These are phyloP conservation scores for Paraphoma chrysanthemicola DNA, from an alignment of 2,329 filamentous ascomycete species.

Conservation along the genomic window DNA sequence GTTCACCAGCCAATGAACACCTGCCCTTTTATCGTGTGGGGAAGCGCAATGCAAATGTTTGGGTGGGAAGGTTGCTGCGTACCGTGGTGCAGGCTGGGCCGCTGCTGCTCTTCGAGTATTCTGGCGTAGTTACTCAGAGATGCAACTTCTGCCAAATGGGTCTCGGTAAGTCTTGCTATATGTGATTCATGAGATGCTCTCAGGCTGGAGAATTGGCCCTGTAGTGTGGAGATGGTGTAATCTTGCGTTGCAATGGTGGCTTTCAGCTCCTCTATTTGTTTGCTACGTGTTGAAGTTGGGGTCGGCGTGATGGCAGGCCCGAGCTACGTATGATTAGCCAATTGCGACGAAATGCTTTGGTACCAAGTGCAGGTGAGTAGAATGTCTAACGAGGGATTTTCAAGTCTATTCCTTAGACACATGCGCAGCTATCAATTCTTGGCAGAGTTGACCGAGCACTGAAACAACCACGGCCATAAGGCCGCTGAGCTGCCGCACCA, in stretches of 20 bases:
- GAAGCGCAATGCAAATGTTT: slow-evolving; percentile 3
- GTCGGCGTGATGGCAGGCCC: slow-evolving; percentile 18
- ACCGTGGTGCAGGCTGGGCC: slow-evolving; percentile 39
- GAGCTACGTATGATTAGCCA: slow-evolving; percentile 26
- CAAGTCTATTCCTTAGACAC: not conserved
- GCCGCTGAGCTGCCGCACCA: not conserved
- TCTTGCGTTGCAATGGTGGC: slow-evolving; percentile 40
- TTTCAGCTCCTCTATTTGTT: slow-evolving; percentile 36
- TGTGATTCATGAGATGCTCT: slow-evolving; percentile 50
- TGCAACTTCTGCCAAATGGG: slow-evolving; percentile 51
- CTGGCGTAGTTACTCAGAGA: slow-evolving; percentile 47
- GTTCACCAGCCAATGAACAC: not conserved
- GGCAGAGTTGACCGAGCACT: not conserved
- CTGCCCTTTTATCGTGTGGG: not conserved
- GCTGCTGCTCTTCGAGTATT: slow-evolving; percentile 47
- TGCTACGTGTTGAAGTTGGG: slow-evolving; percentile 18
- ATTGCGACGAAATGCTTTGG: not conserved
- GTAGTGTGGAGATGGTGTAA: slow-evolving; percentile 40
- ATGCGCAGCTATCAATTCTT: not conserved
- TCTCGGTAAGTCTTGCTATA: slow-evolving; percentile 42
- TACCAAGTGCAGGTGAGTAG: too few relatives aligned
- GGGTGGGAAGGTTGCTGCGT: slow-evolving; percentile 11
- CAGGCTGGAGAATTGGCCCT: slow-evolving; percentile 45
- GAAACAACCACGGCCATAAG: not conserved
- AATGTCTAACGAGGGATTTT: too few relatives aligned